Percentiles rank a stretch among this genome's conserved stretches.
Conservation (phyloP, 2,329 filamentous ascomycete genomes). For the Sordariomycetes sp. region DNA sequence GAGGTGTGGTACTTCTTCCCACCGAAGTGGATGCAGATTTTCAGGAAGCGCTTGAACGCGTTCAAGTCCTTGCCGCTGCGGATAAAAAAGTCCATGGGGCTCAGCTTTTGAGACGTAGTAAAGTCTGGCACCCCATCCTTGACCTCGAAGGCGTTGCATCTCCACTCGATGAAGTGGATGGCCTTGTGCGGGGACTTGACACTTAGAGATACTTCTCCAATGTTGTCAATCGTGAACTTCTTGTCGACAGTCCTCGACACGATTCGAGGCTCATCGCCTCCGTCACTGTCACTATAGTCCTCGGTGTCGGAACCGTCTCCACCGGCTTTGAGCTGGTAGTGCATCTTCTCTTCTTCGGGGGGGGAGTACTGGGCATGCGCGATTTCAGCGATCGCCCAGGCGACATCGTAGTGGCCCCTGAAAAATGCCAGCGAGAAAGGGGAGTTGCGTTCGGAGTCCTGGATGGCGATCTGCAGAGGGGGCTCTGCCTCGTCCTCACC, state of each 20-base stretch:
- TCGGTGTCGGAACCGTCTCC: constrained; percentile 22
- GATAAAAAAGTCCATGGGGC: constrained; percentile 35
- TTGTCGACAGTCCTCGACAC: constrained; percentile 49
- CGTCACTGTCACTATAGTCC: constrained; percentile 22
- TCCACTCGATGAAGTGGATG: constrained; percentile 31
- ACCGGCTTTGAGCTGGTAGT: constrained; percentile 34
- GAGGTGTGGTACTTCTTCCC: constrained; percentile 22
- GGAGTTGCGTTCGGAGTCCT: constrained; percentile 36
- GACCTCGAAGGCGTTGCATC: constrained; percentile 6
- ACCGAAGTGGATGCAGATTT: constrained; percentile 35
- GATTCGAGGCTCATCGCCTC: constrained; percentile 30
- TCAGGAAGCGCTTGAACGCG: constrained; percentile 47
- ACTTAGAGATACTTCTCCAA: constrained; percentile 55
- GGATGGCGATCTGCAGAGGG: constrained; percentile 54
- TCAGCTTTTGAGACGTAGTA: constrained; percentile 9
- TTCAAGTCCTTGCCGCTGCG: constrained; percentile 35
- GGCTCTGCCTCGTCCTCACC: constrained; percentile 37
- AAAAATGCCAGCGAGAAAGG: constrained; percentile 61
- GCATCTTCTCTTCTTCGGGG: constrained; percentile 33
- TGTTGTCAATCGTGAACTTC: constrained; percentile 64
- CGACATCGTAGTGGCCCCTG: constrained; percentile 52
- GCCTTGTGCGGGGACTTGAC: constrained; percentile 56
- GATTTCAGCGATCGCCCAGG: constrained; percentile 60
- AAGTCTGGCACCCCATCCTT: constrained; percentile 15
- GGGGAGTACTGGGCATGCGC: constrained; percentile 56